Evolutionary conservation across 225 moss, liverwort and hornwort genomes (phyloP), one percentile per base, ranked within the genome.

Genomic region (Asterella californica): DNA sequence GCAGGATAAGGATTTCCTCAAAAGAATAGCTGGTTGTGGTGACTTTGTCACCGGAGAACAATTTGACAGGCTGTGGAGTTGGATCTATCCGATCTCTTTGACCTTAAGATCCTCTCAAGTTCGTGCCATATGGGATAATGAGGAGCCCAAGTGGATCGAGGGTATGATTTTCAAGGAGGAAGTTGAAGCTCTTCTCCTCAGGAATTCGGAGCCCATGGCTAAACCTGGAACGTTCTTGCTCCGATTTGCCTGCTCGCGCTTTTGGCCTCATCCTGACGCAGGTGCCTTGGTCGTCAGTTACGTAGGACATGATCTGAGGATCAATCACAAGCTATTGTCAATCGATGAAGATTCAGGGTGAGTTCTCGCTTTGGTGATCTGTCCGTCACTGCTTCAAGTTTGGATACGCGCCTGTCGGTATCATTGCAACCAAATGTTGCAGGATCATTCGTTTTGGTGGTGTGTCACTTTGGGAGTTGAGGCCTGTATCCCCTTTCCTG

Each of bases 221-320:
- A 88, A 86, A 75, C 93, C 94, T 81, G 96, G 96, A 78, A 93
- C 89, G 55, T 97, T 97, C 47, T 77, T 97, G 64, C 88, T 97
- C 15, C 90, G 96, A 27, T 97, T 97, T 88, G 89, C 93, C 37
- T 89, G 90, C 79, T 97, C 96, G 81, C 90, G 94, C 15, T 80
- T 85, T 53, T 97, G 96, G 96, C 96, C 96, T 55, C 96, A 97
- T 81, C 96, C 96, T 81, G 96, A 97, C 79, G 93, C 94, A 72
- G 96, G 96, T 60, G 94, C 93, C 75, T 90, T 97, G 74, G 96
- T 97, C 59, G 94, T 94, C 78, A 97, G 94, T 78, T 97, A 92
- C 68, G 85, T 97, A 67, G 91, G 89, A 76, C 78, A 79, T 45
- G 91, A 92, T 68, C 79, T 80, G 85, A 78, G 83, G 54, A 83